These are phyloP conservation scores for Melampsora americana DNA, from an alignment of 1,284 basidiomycete species.

Conservation along the genomic window DNA sequence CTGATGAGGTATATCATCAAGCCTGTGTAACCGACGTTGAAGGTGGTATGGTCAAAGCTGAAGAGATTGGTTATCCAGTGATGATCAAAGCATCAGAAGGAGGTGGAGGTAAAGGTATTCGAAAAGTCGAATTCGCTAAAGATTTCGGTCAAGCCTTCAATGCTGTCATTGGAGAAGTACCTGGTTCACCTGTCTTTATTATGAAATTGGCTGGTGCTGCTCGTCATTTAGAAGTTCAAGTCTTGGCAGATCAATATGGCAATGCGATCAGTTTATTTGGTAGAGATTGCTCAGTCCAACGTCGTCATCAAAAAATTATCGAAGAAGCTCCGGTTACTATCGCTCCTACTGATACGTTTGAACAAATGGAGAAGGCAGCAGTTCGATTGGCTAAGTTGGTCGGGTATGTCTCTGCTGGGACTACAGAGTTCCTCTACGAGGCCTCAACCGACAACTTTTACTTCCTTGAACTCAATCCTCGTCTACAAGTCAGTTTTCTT, in stretches of 20 bases:
- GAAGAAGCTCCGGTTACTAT: constrained; percentile 99
- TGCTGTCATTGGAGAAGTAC: constrained; percentile 93
- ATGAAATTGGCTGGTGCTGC: constrained; percentile 99
- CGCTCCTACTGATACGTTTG: constrained; percentile 82
- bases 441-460: constrained; percentile 89
- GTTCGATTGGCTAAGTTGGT: constrained; percentile 96
- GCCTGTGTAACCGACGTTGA: constrained; percentile 89
- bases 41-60: constrained; percentile 77
- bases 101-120: constrained; percentile 97
- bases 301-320: constrained; percentile 99
- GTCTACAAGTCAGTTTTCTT: constrained; percentile 92
- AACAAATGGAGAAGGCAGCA: constrained; percentile 97
- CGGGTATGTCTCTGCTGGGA: constrained; percentile 97
- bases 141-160: constrained; percentile 90
- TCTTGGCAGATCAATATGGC: constrained; percentile 98
- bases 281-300: constrained; percentile 98
- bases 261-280: constrained; percentile 99
- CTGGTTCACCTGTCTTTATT: constrained; percentile 98
- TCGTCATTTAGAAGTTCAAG: constrained; percentile 95
- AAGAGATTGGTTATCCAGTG: constrained; percentile 90
- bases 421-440: constrained; percentile 82
- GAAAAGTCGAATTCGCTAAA: constrained; percentile 79
- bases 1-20: constrained; percentile 81
- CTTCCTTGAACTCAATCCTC: constrained; percentile 98
- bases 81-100: constrained; percentile 99